Evolutionary conservation across 805 yeast species (phyloP).

Genomic region (Monosporozyma siamensis): DNA sequence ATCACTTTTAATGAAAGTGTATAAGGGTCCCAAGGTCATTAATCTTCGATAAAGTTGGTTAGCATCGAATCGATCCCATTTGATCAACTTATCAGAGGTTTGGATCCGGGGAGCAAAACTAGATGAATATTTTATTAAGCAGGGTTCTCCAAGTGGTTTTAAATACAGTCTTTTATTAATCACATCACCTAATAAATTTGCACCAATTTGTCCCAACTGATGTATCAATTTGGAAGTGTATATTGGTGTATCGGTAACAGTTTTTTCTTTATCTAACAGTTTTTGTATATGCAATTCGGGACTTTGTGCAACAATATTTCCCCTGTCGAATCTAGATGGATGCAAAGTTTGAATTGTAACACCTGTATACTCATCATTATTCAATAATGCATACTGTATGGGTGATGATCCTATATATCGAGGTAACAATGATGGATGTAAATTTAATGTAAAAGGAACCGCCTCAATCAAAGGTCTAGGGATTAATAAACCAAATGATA

Average conservation of each 20-base stretch:
- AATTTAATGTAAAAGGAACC: conserved; percentile 60
- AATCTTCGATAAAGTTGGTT: not conserved
- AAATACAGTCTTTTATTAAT: conserved; percentile 30
- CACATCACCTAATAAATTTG: conserved; percentile 41
- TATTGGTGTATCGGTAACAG: conserved; percentile 10
- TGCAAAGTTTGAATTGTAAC: conserved; percentile 86
- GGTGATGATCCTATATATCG: conserved; percentile 84
- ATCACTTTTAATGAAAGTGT: not conserved
- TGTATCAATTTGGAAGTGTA: conserved; percentile 32
- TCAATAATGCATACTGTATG: conserved; percentile 65
- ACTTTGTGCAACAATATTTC: conserved; percentile 57
- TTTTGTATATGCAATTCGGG: conserved; percentile 14
- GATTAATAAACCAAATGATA: conserved; percentile 77
- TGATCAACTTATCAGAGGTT: not conserved
- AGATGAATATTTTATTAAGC: not conserved
- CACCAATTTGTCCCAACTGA: conserved; percentile 54
- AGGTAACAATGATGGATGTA: conserved; percentile 89
- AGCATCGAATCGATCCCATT: not conserved
- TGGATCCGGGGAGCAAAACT: not conserved
- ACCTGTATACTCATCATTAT: conserved; percentile 58
- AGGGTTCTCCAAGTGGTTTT: conserved; percentile 4
- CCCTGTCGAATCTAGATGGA: conserved; percentile 77
- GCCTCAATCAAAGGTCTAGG: conserved; percentile 48
- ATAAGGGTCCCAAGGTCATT: not conserved
- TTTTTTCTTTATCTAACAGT: conserved; percentile 16